Base-by-base conservation (phyloP, 176 grass and related monocot species). In the Lolium rigidum region DNA sequence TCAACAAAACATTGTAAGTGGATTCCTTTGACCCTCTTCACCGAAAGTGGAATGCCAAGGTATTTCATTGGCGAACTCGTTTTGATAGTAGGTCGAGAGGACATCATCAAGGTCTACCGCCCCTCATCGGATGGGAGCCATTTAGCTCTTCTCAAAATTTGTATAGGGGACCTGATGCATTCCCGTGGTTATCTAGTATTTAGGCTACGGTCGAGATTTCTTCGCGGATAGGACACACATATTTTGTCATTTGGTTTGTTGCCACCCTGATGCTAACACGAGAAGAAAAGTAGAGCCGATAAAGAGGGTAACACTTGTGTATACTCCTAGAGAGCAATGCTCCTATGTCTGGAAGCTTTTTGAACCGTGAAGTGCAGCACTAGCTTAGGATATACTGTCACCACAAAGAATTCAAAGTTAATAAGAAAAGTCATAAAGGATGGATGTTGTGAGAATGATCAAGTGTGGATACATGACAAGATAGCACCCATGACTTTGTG, bases 391-490 rank as follows among this genome's bases (percentile, higher is more conserved):
- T 35, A 60, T 60, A 60, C 15, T 4, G 15, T 9, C 15, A 69
- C 65, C 70, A 47, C n/a, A 26, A 4, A 74, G 31, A 50, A 74
- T 51, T 75, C 31, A 26, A 35, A 16, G 13, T 26, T 49, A 4
- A 6, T 9, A 8, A 31, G 14, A 48, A 5, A 25, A 26, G 7
- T 51, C 71, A 10, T 28, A 75, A 52, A 75, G 47, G 47, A 17
- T 26, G 47, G 72, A 51, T 9, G 72, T 28, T 25, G 24, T 75
- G 22, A 51, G 22, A 16, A 48, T 21, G 11, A 21, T 74, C 70
- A 25, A 74, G 47, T 75, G 22, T 52, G 47, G 72, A 75, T 74
- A 24, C 21, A 16, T 50, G 71, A 74, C 44, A 74, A 52, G 7
- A 51, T 16, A 17, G 22, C 72, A 75, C 22, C 22, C 72, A 75